Percentiles rank a stretch among this genome's conserved stretches.
phyloP scores from a whole-genome alignment of 768 basidiomycete genomes.

The Gymnopilus dilepis region DNA sequence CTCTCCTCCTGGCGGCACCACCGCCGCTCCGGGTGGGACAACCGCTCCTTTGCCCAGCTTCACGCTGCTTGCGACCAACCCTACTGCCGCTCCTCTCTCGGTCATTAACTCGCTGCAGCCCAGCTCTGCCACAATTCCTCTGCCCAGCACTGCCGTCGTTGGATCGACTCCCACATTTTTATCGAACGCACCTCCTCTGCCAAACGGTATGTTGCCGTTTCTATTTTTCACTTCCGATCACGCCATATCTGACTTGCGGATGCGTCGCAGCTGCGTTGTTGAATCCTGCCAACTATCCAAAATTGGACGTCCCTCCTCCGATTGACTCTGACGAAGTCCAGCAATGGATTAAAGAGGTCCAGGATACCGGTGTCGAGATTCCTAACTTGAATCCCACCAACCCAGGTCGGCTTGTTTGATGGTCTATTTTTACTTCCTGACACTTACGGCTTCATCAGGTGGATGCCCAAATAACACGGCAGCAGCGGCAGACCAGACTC shows the following conservation, averaged over 20 bases:
- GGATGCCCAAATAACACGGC: slow-evolving; percentile 67
- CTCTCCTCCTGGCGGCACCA: neutral
- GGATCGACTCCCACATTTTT: slow-evolving; percentile 58
- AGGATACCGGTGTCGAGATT: slow-evolving; percentile 58
- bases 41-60: neutral
- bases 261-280: slow-evolving; percentile 44
- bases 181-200: slow-evolving; percentile 63
- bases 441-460: slow-evolving; percentile 35
- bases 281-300: slow-evolving; percentile 63
- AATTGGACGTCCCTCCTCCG: slow-evolving; percentile 65
- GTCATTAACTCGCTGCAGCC: slow-evolving; percentile 50
- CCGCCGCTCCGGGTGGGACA: neutral
- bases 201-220: slow-evolving; percentile 47
- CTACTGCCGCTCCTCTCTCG: slow-evolving; percentile 64
- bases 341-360: slow-evolving; percentile 73
- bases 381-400: slow-evolving; percentile 55
- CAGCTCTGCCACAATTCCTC: slow-evolving; percentile 47
- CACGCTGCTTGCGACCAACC: slow-evolving; percentile 47
- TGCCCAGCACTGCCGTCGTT: slow-evolving; percentile 51
- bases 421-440: slow-evolving; percentile 10
- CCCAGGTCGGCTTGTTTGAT: slow-evolving; percentile 35
- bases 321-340: slow-evolving; percentile 66
- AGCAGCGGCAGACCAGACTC: slow-evolving; percentile 53
- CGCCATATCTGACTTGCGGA: slow-evolving; percentile 3
- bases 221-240: neutral